phyloP scores from a whole-genome alignment of 371 early-diverging fungal genomes.

The Syncephalis fuscata region DNA sequence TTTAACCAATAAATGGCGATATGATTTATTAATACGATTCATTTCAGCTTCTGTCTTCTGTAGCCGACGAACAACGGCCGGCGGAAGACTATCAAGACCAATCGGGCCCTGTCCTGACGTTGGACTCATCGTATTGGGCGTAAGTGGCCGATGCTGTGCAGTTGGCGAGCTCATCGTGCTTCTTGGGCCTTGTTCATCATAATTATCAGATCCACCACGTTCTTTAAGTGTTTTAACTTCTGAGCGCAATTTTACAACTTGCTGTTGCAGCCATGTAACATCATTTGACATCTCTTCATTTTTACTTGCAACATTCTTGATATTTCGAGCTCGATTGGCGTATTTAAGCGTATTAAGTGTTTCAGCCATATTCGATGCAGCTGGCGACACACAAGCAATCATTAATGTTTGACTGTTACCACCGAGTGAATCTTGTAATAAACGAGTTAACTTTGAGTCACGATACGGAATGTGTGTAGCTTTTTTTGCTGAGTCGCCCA shows the following conservation, averaged over 20 bases:
- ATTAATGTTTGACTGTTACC: constrained; percentile 84
- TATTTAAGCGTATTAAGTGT: constrained; percentile 84
- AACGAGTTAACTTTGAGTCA: constrained; percentile 92
- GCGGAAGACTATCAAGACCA: too few relatives aligned
- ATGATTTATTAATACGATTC: too few relatives aligned
- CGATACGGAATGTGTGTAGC: constrained; percentile 84
- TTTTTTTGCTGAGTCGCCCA: constrained; percentile 58
- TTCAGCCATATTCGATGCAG: constrained; percentile 67
- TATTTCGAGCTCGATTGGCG: constrained; percentile 74
- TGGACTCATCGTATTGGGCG: too few relatives aligned
- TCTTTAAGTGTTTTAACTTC: constrained; percentile 2
- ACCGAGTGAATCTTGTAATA: constrained; percentile 93
- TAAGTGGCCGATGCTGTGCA: too few relatives aligned
- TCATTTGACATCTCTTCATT: constrained; percentile 55
- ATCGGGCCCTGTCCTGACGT: too few relatives aligned
- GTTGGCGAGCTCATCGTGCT: too few relatives aligned
- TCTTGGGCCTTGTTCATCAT: too few relatives aligned
- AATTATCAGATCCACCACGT: neutral
- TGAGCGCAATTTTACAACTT: constrained; percentile 24
- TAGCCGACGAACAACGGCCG: too few relatives aligned
- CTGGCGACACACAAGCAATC: constrained; percentile 85
- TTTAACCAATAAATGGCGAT: too few relatives aligned
- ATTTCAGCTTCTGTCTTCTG: too few relatives aligned
- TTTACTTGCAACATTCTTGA: constrained; percentile 59
- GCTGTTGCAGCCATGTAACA: constrained; percentile 27